phyloP scores from a whole-genome alignment of 768 basidiomycete species.

The Tricholoma sp. region DNA sequence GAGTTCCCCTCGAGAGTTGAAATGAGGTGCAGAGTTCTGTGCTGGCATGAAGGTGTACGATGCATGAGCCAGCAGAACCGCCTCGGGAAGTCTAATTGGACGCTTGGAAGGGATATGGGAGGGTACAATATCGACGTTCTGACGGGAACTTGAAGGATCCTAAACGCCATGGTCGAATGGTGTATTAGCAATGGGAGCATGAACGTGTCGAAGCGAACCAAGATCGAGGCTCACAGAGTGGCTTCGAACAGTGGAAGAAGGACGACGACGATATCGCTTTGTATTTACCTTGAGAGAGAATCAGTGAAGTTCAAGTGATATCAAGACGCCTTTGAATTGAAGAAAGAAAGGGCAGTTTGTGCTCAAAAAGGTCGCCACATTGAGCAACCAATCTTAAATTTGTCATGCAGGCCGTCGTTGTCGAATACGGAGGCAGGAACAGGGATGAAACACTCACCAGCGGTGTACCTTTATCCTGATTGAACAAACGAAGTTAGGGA shows the following conservation, averaged over 20 bases:
- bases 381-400: not conserved
- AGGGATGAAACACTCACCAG: not conserved
- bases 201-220: not conserved
- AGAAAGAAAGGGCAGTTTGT: not conserved
- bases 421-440: not conserved
- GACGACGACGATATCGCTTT: not conserved
- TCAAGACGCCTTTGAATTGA: not conserved
- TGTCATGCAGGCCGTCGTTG: not conserved
- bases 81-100: not conserved
- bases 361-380: not conserved
- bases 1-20: slow-evolving; percentile 15
- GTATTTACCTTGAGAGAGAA: not conserved
- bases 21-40: slow-evolving; percentile 8
- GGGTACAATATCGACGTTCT: not conserved
- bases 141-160: not conserved
- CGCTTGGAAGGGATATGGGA: not conserved
- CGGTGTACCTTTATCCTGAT: not conserved
- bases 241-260: not conserved
- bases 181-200: not conserved
- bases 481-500: not conserved
- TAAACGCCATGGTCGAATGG: not conserved
- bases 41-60: not conserved
- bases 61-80: slow-evolving; percentile 1
- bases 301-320: not conserved
- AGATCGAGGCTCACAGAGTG: slow-evolving; percentile 3